phyloP scores from a whole-genome alignment of 495 filamentous ascomycete genomes.

The Aspergillus taichungensis region DNA sequence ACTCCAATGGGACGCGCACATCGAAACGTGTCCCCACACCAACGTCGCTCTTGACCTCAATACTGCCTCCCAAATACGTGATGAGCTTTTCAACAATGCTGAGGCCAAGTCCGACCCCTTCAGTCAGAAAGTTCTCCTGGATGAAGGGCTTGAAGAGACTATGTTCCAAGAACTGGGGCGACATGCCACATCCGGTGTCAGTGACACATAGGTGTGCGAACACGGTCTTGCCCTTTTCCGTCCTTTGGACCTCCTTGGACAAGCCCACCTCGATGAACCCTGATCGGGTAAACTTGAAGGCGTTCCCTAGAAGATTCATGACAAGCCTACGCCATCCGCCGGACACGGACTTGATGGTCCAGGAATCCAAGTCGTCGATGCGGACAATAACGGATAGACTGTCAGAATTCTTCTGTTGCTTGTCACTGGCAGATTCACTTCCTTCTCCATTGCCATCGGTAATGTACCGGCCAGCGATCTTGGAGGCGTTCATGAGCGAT shows the following conservation, averaged over 20 bases:
- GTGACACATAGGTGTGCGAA: slow-evolving; percentile 41
- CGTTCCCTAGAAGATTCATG: slow-evolving; percentile 68
- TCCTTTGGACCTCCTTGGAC: slow-evolving; percentile 17
- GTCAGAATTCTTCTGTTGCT: slow-evolving; percentile 4
- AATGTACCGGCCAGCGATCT: slow-evolving; percentile 9
- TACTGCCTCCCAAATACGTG: slow-evolving; percentile 46
- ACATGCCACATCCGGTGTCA: slow-evolving; percentile 64
- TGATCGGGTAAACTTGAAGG: slow-evolving; percentile 56
- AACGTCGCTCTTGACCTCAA: slow-evolving; percentile 48
- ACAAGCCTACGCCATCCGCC: slow-evolving; percentile 58
- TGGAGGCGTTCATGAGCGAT: slow-evolving; percentile 5
- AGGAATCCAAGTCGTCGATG: slow-evolving; percentile 43
- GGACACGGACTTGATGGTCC: slow-evolving; percentile 47
- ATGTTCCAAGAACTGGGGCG: slow-evolving; percentile 56
- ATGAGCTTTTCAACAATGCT: slow-evolving; percentile 61
- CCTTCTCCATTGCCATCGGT: slow-evolving; percentile 12
- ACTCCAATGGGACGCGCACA: slow-evolving; percentile 37
- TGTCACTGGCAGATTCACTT: background rate
- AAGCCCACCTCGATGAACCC: slow-evolving; percentile 53
- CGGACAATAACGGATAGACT: slow-evolving; percentile 44
- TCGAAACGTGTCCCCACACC: slow-evolving; percentile 52
- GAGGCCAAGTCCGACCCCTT: slow-evolving; percentile 63
- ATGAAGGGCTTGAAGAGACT: slow-evolving; percentile 61
- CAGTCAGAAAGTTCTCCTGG: slow-evolving; percentile 57
- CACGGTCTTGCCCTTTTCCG: slow-evolving; percentile 3